Evolutionary conservation across 2,329 filamentous ascomycete species (phyloP), one percentile per base, ranked within the genome.

Genomic region (Orbilia brochopaga): DNA sequence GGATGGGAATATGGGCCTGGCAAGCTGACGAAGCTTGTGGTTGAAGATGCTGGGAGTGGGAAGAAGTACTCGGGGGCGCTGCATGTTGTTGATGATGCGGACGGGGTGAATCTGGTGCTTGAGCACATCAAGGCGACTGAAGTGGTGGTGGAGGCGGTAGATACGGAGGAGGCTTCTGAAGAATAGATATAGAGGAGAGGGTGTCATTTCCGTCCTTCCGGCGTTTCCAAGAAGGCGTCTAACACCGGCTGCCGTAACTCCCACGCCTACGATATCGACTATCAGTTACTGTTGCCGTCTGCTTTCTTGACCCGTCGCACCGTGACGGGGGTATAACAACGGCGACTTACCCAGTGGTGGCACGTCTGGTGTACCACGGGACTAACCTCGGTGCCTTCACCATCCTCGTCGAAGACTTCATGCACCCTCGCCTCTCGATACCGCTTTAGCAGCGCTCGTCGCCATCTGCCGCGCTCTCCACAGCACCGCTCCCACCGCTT

Each of bases 361-460:
- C 83, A 85, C 4, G 83, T 85, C 79, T 85, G 83, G 78, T 85
- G 83, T 75, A 85, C 81, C 0, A 84, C 83, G 0, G 83, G 83
- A 77, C 83, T 85, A 8, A 85, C 83, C 48, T 83, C 81, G 15
- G 50, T 69, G 23, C 77, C 78, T 8, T 80, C 81, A 15, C 80
- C 81, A 1, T 75, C 75, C 44, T 79, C 77, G 69, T 83, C 82
- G 35, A 81, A 83, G 10, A 85, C 83, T 63, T 81, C 81, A 55
- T 79, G 78, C 1, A 85, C 81, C 2, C 83, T 82, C 73, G 79
- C 76, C 57, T 78, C 74, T 24, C 81, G 76, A 74, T 85, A 85
- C 74, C 82, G 83, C 78, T 84, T 85, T 63, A 85, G 75, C 69
- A 85, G 73, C 73, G 81, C 80, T 64, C 82, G 77, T 54, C 83